phyloP scores from a whole-genome alignment of 1,284 basidiomycete genomes.

The Apiotrichum domesticum region DNA sequence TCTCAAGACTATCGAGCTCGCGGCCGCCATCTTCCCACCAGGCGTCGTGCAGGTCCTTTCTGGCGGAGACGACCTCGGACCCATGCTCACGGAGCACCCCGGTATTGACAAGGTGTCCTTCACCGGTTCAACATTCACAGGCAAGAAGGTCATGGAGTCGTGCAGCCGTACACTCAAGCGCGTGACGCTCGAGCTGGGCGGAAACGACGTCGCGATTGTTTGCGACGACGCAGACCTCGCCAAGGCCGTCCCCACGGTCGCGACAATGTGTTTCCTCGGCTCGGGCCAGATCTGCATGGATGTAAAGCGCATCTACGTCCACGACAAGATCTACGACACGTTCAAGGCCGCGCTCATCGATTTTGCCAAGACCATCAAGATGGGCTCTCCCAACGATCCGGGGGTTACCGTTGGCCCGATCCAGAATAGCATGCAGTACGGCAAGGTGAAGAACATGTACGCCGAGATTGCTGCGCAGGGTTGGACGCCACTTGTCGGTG shows the following conservation, averaged over 20 bases:
- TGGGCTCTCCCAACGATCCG: conserved; percentile 80
- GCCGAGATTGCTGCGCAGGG: conserved; percentile 75
- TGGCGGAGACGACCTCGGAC: conserved; percentile 39
- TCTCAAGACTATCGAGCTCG: conserved; percentile 75
- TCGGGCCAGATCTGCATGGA: conserved; percentile 71
- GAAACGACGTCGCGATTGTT: conserved; percentile 52
- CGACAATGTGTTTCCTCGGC: conserved; percentile 82
- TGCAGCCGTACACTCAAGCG: conserved; percentile 86
- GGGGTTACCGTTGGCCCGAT: conserved; percentile 84
- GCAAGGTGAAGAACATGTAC: conserved; percentile 82
- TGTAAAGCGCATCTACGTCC: conserved; percentile 40
- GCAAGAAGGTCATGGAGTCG: conserved; percentile 79
- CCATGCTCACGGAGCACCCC: conserved; percentile 41
- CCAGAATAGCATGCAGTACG: conserved; percentile 76
- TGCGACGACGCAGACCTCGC: conserved; percentile 95
- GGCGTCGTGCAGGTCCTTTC: conserved; percentile 94
- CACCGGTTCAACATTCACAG: conserved; percentile 82
- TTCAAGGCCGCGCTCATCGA: conserved; percentile 37
- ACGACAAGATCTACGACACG: conserved; percentile 44
- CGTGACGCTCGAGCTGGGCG: conserved; percentile 63
- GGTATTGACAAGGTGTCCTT: conserved; percentile 71
- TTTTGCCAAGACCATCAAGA: conserved; percentile 72
- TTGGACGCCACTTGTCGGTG: conserved; percentile 81
- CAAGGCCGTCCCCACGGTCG: conserved; percentile 79
- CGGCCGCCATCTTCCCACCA: conserved; percentile 68